Base-by-base conservation (phyloP, 805 yeast species). In the Millerozyma miso region DNA sequence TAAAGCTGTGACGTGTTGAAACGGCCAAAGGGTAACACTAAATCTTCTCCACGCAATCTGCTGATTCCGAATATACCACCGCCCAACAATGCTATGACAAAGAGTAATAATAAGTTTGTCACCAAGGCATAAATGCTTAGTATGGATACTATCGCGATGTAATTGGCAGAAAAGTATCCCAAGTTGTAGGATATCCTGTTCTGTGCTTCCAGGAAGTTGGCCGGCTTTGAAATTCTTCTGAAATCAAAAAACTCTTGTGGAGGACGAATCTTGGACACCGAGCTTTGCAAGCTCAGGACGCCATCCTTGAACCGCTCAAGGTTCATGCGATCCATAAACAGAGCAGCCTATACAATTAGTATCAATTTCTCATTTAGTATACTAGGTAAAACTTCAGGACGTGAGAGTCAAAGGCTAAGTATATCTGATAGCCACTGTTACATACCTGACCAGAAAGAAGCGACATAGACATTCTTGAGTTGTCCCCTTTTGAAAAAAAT, bases 211-310 rank as follows among this genome's bases (percentile, higher is more conserved):
- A 85, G 81, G 62, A 89, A 85, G 64, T 88, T 89, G 42, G 79
- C 81, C 16, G 99, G 99, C 62, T 88, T 89, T 31, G 96, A 85
- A 48, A 93, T 64, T 61, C 96, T 83, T 65, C 89, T 85, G 58
- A 86, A 67, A 62, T 93, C 97, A 59, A 93, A 88, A 61, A 93
- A 93, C 62, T 93, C 99, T 64, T 85, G 93, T 34, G 95, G 90
- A 31, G 97, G 88, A 59, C 86, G 83, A 47, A 93, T 64, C 55
- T 85, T 79, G 38, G 93, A 66, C 48, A 89, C 71, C 49, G 82
- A 78, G 32, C 74, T 57, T 58, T 84, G 88, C 39, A 91, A 52
- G 2, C 81, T 51, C 33, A 65, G 67, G 17, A 80, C 65, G 49
- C 79, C 83, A 34, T 59, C 58, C 65, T 73, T 60, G 44, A 61